phyloP scores from a whole-genome alignment of 2,329 filamentous ascomycete genomes.

The Ophiocordyceps camponoti-leonardi region DNA sequence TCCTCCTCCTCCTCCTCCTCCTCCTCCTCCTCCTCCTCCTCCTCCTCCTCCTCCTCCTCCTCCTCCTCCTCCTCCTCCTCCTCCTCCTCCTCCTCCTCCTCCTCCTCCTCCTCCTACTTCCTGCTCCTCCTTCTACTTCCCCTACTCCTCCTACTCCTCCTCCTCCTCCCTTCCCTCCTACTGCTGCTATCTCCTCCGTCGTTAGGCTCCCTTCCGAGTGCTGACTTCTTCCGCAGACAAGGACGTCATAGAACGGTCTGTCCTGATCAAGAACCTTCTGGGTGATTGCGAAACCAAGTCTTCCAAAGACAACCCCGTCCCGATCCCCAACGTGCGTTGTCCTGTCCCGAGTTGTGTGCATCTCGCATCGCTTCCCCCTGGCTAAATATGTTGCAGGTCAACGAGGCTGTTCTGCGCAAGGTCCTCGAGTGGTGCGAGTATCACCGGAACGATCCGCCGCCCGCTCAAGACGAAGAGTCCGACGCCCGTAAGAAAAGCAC shows the following conservation, averaged over 20 bases:
- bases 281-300: conserved; percentile 59
- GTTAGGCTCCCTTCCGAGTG: neutral
- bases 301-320: conserved; percentile 49
- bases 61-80: too few species aligned
- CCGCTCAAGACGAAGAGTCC: conserved; percentile 70
- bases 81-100: too few species aligned
- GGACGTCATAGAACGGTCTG: conserved; percentile 72
- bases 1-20: too few species aligned
- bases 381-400: conserved; percentile 38
- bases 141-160: too few species aligned
- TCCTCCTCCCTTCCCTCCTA: too few species aligned
- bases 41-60: too few species aligned
- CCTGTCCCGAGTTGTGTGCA: neutral
- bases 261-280: conserved; percentile 96
- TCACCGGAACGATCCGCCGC: conserved; percentile 78
- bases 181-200: neutral
- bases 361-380: neutral
- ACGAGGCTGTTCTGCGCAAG: conserved; percentile 84
- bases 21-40: too few species aligned
- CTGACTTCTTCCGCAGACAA: conserved; percentile 38
- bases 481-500: conserved; percentile 96
- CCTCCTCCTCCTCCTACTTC: too few species aligned
- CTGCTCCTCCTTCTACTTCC: neutral
- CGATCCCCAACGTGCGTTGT: conserved; percentile 59
- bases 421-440: conserved; percentile 97